Base-by-base conservation (phyloP, 2,329 filamentous ascomycete species). In the Macrophomina tecta region DNA sequence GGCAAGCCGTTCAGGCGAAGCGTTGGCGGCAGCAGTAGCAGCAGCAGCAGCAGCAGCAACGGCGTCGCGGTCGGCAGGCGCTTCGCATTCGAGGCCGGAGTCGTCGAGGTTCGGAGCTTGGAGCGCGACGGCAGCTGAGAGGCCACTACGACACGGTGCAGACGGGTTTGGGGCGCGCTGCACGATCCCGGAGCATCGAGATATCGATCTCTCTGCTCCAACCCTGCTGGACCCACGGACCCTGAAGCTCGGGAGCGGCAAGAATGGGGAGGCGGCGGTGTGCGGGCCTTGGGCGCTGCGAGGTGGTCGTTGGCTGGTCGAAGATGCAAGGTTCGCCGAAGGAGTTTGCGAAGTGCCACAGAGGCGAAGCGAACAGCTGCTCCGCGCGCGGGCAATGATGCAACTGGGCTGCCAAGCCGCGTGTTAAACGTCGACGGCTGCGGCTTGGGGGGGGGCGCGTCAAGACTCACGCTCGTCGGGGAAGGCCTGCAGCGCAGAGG, bases 141-240 rank as follows among this genome's bases (percentile, higher is more conserved):
- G 61, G 49, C 42, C 42, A 45, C 51, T 55, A 62, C 58, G 51
- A 46, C 51, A 56, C 51, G 49, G 51, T 65, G 62, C 36, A 65
- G 51, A 16, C 58, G 32, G 58, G 34, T 32, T 49, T 49, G 42
- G 58, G 42, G 63, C 34, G 53, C 36, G 64, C 64, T 66, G 64
- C 64, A 66, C 64, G 64, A 60, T 66, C 64, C 64, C 64, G 64
- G 64, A 66, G 64, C 64, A 66, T 66, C 64, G 64, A 65, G 63
- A 65, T 65, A 65, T 65, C 53, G 51, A 65, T 65, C 63, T 65
- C 63, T 65, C 36, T 45, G 32, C 40, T 56, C 49, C 40, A 65
- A 48, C 51, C 63, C 51, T 55, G 53, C 52, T 48, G 51, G 52
- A 66, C 53, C 64, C 64, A 66, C 64, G 53, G 64, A 60, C 64